Evolutionary conservation across 352 stramenopile species (phyloP).

Genomic region (Phytophthora fragariaefolia): DNA sequence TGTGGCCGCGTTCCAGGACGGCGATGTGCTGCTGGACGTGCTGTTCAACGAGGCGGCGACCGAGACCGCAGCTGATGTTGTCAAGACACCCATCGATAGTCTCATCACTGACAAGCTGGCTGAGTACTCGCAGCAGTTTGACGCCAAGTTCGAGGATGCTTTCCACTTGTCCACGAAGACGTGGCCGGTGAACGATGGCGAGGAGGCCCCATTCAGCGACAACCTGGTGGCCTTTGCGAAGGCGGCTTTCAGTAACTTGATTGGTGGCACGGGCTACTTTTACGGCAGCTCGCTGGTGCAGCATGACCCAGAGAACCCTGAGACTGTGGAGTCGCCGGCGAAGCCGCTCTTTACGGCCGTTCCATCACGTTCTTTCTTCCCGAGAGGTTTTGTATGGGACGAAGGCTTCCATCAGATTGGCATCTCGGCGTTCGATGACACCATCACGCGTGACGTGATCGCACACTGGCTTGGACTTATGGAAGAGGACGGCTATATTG

Average conservation of each 20-base stretch:
- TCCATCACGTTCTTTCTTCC: constrained; percentile 94
- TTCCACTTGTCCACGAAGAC: constrained; percentile 61
- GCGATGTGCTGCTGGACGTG: constrained; percentile 70
- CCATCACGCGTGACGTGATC: constrained; percentile 82
- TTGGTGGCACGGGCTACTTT: constrained; percentile 92
- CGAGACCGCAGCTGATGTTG: constrained; percentile 15
- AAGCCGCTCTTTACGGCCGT: constrained; percentile 88
- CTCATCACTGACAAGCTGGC: constrained; percentile 29
- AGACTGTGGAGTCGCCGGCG: constrained; percentile 45
- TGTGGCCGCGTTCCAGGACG: constrained; percentile 36
- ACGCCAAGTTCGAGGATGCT: constrained; percentile 58
- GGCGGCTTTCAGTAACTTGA: constrained; percentile 89
- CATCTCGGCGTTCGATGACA: constrained; percentile 76
- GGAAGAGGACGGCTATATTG: constrained; percentile 91
- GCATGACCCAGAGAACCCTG: constrained; percentile 48
- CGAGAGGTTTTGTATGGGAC: constrained; percentile 94
- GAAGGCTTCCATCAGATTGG: constrained; percentile 95
- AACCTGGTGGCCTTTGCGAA: constrained; percentile 79
- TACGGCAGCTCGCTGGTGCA: constrained; percentile 85
- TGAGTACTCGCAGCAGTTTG: constrained; percentile 48
- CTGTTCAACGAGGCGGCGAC: constrained; percentile 60
- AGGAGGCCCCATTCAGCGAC: constrained; percentile 46
- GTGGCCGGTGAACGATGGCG: constrained; percentile 17
- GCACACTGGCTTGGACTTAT: constrained; percentile 90
- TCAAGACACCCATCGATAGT: constrained; percentile 27